A percentile compares a stretch with the other conserved stretches of the same genome.
Conservation (phyloP, 208 protist genomes). For the Trichomonas vaginalis region DNA sequence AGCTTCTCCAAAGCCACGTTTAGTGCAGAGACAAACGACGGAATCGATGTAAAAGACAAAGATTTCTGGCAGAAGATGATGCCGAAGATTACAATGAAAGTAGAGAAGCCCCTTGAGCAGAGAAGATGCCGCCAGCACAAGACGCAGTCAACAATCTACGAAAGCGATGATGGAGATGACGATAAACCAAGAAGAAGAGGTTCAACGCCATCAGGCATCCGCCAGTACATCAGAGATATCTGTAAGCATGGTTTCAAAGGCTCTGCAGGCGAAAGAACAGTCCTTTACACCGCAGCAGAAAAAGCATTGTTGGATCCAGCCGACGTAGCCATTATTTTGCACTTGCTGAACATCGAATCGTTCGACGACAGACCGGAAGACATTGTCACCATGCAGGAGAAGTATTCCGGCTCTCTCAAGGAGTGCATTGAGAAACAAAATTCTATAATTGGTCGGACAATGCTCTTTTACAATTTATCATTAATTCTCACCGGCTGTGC, state of each 20-base stretch:
- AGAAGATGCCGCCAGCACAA: too few species aligned
- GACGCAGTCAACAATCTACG: not conserved
- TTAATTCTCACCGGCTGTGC: not conserved
- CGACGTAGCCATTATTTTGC: not conserved
- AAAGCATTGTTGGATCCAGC: not conserved
- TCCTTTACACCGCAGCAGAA: not conserved
- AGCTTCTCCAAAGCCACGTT: not conserved
- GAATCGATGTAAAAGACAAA: not conserved
- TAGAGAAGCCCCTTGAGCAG: too few species aligned
- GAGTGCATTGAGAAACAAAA: not conserved
- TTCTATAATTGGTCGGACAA: not conserved
- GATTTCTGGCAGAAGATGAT: constrained; percentile 14
- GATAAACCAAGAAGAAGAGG: not conserved
- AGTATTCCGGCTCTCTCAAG: not conserved
- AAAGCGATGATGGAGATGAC: not conserved
- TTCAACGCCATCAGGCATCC: too few species aligned
- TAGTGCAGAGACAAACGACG: not conserved
- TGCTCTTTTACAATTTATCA: not conserved
- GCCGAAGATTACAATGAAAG: not conserved
- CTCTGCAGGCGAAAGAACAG: not conserved
- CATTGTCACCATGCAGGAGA: not conserved
- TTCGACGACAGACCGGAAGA: not conserved
- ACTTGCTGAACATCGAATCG: not conserved
- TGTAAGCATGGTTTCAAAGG: not conserved
- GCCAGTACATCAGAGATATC: not conserved